Evolutionary conservation across 2,329 filamentous ascomycete species (phyloP), one percentile per base, ranked within the genome.

Genomic region (Mycosphaerella arachidis): DNA sequence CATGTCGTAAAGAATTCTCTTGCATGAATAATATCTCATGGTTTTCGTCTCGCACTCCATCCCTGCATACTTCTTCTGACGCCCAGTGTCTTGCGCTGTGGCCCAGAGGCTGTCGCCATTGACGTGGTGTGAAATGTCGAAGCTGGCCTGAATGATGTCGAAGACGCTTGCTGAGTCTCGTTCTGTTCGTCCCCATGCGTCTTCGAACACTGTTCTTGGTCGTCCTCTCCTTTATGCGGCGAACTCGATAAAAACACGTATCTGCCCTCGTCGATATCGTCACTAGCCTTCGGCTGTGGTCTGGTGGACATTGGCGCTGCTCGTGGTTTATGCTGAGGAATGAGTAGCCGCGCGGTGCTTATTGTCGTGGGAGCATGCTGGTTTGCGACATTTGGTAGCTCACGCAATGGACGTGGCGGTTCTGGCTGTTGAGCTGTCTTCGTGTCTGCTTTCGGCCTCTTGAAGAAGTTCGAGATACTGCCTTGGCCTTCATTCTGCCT

Each of bases 391-490:
- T 43, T 48, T 7, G 18, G 20, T n/a, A 33, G 48, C 33, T n/a
- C 18, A 29, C 29, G 43, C 50, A 45, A 30, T 46, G 12, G 24
- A 20, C 6, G 50, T 30, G 16, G 16, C 12, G 16, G 18, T 43
- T 40, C 16, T 35, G 31, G n/a, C 54, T 37, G 18, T 31, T 58
- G 51, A 27, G 48, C 18, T 51, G 50, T 30, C 33, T 55, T 16
- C 50, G 40, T 18, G 8, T 51, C 18, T 20, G 52, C 37, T 50
- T 53, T 55, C n/a, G 52, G 27, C 43, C 57, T 68, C 63, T 72
- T 72, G 65, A 84, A 84, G 71, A 84, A 85, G 59, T 71, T 78
- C 4, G 79, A 77, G 50, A 86, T 81, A 53, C 72, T 79, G 29
- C 79, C 80, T 68, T 85, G 82, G 1, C 77, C 78, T 61, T 77